A percentile compares a stretch with the other conserved stretches of the same genome.
phyloP scores from a whole-genome alignment of 2,329 filamentous ascomycete genomes.

The Cordyceps farinosa region DNA sequence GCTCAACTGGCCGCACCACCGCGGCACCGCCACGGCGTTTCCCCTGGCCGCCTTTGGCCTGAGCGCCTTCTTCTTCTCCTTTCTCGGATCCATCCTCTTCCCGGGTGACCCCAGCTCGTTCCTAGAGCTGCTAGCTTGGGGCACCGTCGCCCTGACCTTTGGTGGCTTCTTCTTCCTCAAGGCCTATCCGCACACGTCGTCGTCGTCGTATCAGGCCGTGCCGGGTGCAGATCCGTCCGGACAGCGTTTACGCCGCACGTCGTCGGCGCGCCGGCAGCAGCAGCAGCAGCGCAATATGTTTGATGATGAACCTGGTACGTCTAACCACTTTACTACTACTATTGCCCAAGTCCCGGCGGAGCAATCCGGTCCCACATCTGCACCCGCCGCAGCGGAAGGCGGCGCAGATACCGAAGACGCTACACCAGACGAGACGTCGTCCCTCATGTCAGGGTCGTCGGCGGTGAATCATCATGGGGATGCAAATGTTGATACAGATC shows the following conservation, averaged over 20 bases:
- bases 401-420: conserved; percentile 23
- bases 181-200: conserved; percentile 55
- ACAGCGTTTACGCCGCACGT: conserved; percentile 40
- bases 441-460: conserved; percentile 66
- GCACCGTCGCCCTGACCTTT: conserved; percentile 73
- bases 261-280: conserved; percentile 33
- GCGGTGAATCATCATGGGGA: conserved; percentile 49
- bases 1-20: conserved; percentile 84
- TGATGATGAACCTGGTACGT: conserved; percentile 65
- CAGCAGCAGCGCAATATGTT: conserved; percentile 2
- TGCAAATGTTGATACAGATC: conserved; percentile 65
- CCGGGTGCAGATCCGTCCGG: conserved; percentile 35
- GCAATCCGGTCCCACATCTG: conserved; percentile 17
- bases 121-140: conserved; percentile 73
- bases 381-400: conserved; percentile 18
- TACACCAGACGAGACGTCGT: conserved; percentile 66
- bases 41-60: conserved; percentile 89
- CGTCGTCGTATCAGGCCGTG: conserved; percentile 57
- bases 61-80: conserved; percentile 94
- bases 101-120: conserved; percentile 80
- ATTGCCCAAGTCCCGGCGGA: conserved; percentile 29
- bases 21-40: conserved; percentile 91
- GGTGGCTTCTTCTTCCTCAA: conserved; percentile 80
- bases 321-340: conserved; percentile 32
- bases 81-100: conserved; percentile 71